phyloP scores from a whole-genome alignment of 306 rosid species.

The Heteromeles arbutifolia region DNA sequence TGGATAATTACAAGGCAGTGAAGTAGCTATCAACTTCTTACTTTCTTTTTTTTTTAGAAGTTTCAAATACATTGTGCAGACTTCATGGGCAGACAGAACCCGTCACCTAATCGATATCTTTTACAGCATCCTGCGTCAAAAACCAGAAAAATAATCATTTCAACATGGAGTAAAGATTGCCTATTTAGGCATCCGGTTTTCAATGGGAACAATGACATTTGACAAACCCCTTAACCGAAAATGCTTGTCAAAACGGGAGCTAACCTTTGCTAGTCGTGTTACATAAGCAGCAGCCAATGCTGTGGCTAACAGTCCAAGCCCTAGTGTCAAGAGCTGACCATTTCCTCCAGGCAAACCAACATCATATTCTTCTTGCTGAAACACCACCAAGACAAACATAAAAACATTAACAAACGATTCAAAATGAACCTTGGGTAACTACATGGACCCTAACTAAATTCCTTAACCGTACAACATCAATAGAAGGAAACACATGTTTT shows the following conservation, averaged over 20 bases:
- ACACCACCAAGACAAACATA: slow-evolving; percentile 8
- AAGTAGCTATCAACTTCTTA: neutral
- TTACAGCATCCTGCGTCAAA: slow-evolving; percentile 41
- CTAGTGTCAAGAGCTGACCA: slow-evolving; percentile 69
- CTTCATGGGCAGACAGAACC: slow-evolving; percentile 1
- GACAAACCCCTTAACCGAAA: neutral
- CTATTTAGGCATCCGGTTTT: no score
- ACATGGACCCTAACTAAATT: neutral
- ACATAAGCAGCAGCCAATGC: slow-evolving; percentile 85
- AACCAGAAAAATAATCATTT: neutral
- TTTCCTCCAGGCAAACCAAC: slow-evolving; percentile 60
- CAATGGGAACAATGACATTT: neutral
- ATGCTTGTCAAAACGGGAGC: neutral
- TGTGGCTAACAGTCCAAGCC: slow-evolving; percentile 72
- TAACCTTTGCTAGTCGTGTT: slow-evolving; percentile 86
- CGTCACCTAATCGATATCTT: neutral
- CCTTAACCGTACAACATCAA: neutral
- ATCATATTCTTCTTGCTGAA: slow-evolving; percentile 91
- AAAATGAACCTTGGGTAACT: neutral
- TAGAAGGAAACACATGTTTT: neutral
- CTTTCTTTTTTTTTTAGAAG: neutral
- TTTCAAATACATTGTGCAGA: neutral
- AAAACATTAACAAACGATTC: neutral
- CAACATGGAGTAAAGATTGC: neutral
- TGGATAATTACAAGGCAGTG: slow-evolving; percentile 17